Percentiles rank a stretch among this genome's conserved stretches.
phyloP scores from a whole-genome alignment of 495 filamentous ascomycete genomes.

The Ascobolus immersus region DNA sequence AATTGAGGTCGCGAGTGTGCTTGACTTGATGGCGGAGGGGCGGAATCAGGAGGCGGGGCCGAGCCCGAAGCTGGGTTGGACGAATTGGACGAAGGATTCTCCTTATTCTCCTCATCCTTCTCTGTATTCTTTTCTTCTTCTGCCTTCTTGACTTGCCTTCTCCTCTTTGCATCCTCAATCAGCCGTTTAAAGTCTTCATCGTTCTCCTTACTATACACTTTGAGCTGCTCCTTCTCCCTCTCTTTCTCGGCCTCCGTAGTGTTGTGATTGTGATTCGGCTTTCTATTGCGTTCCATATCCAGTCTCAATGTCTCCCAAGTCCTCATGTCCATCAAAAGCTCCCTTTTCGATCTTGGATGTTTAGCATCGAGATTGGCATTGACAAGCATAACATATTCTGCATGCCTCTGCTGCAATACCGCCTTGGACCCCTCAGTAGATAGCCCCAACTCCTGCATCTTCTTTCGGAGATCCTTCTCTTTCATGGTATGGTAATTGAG shows the following conservation, averaged over 20 bases:
- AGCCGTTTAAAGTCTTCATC: slow-evolving; percentile 45
- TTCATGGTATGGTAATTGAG: slow-evolving; percentile 62
- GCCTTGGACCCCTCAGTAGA: slow-evolving; percentile 37
- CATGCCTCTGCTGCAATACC: slow-evolving; percentile 53
- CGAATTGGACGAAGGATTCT: no score
- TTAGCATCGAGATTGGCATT: slow-evolving; percentile 86
- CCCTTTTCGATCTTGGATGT: slow-evolving; percentile 37
- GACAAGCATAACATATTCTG: slow-evolving; percentile 84
- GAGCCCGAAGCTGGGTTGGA: no score
- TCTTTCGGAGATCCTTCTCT: slow-evolving; percentile 48
- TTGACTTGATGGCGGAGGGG: no score
- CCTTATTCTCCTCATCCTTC: slow-evolving; percentile 9
- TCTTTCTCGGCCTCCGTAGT: slow-evolving; percentile 11
- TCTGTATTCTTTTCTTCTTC: slow-evolving; percentile 9
- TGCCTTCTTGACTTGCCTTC: slow-evolving; percentile 17
- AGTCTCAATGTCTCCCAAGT: slow-evolving; percentile 48
- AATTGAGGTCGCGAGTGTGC: no score
- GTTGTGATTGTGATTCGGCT: slow-evolving; percentile 9
- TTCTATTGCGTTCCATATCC: not conserved
- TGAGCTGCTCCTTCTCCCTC: slow-evolving; percentile 49
- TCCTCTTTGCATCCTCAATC: slow-evolving; percentile 39
- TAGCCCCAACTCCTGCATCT: slow-evolving; percentile 61
- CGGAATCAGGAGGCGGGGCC: no score
- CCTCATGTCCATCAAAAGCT: slow-evolving; percentile 53
- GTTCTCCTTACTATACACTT: no score